Evolutionary conservation across 2,329 filamentous ascomycete genomes (phyloP), one percentile per base, ranked within the genome.

Genomic region (Cryoendolithus antarcticus): DNA sequence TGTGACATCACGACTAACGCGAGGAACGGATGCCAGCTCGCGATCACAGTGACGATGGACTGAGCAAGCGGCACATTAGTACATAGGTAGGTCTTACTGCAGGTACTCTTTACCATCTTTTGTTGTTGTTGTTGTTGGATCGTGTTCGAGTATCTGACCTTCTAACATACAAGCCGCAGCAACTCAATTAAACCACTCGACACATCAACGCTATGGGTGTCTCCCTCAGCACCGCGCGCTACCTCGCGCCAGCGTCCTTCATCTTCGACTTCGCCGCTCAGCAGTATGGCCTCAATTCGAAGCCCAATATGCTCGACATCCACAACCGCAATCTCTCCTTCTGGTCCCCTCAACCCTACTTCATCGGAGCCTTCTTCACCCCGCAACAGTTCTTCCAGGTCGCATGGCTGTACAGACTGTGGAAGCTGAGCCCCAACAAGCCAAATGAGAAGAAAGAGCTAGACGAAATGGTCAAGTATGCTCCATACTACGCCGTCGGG

Each of bases 361-460:
- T 75, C 56, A 75, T 77, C 44, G 73, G 61, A 0, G 70, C 59
- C n/a, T 77, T 77, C 61, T 77, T 77, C 62, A 73, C 74, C 53
- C 71, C 71, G 0, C 72, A 77, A 52, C 72, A 77, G 51, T 50
- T 76, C 46, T 67, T 75, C 52, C 72, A 77, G 53, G 50, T 75
- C 2, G 65, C 60, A 2, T 77, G 72, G 72, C 56, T 77, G 4
- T 77, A 71, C 57, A 64, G 67, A 44, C 59, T 77, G 2, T 74
- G 65, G 60, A 68, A 63, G 37, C 57, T 70, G 7, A 61, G 69
- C 35, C 55, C 62, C 1, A 64, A 57, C 34, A 59, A 61, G 36
- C 50, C 55, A 5, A 51, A 55, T 35, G 48, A 65, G 29, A 54
- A 59, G 31, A 60, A 61, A 34, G 68, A 74, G 29, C 47, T 67